phyloP scores from a whole-genome alignment of 2,329 filamentous ascomycete genomes.

The Ceratocystis lukuohia region DNA sequence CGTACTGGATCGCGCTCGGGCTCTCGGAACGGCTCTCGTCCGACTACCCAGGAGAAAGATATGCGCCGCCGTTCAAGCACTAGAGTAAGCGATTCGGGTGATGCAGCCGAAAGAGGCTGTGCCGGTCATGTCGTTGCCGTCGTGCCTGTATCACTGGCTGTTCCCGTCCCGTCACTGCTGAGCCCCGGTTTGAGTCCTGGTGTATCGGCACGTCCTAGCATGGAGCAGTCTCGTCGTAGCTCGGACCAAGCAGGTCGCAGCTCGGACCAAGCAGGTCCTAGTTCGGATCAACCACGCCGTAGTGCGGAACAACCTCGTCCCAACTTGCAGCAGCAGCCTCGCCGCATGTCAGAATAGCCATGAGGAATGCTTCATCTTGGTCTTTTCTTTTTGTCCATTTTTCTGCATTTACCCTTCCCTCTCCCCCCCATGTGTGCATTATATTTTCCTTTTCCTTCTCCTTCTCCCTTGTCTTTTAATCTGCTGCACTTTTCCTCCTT shows the following conservation, averaged over 20 bases:
- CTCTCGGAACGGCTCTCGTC: not conserved
- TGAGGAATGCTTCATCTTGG: not conserved
- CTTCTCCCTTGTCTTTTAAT: not conserved
- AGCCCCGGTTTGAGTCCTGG: not conserved
- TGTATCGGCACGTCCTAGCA: not conserved
- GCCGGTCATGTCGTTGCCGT: not conserved
- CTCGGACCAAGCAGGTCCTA: not conserved
- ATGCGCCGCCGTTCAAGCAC: not conserved
- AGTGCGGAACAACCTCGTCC: not conserved
- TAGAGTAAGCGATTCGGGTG: not conserved
- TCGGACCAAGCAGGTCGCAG: not conserved
- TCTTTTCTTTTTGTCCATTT: not conserved
- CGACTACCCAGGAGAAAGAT: not conserved
- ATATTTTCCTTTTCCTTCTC: not conserved
- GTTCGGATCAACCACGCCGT: not conserved
- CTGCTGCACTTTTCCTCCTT: no score
- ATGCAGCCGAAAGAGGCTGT: not conserved
- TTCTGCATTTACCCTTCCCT: not conserved
- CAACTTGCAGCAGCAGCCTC: not conserved
- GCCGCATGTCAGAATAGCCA: not conserved
- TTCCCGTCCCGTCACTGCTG: not conserved
- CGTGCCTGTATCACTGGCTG: not conserved
- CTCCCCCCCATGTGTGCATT: not conserved
- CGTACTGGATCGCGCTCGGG: constrained; percentile 1
- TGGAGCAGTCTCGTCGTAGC: not conserved